A percentile compares a stretch with the other conserved stretches of the same genome.
Conservation (phyloP, 441 rosid species). For the Populus tomentosa region DNA sequence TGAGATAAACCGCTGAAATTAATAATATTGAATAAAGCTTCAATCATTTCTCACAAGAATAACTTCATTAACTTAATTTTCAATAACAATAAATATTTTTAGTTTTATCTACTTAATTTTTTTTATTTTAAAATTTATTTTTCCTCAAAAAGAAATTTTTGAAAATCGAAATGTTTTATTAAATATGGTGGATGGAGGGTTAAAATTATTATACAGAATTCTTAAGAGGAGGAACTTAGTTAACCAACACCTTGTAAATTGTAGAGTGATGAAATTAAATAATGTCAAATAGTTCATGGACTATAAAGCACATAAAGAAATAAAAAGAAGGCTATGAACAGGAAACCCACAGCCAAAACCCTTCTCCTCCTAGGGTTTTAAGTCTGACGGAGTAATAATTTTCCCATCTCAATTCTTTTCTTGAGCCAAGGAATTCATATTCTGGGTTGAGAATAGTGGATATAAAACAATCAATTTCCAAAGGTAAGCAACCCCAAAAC, state of each 20-base stretch:
- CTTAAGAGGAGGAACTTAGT: neutral
- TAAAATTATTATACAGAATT: too few relatives aligned
- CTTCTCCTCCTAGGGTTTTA: neutral
- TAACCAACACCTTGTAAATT: neutral
- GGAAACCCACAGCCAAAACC: neutral
- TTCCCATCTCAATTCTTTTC: neutral
- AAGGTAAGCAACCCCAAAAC: neutral
- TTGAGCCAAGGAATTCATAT: neutral
- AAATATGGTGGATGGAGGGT: neutral
- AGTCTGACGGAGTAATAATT: neutral
- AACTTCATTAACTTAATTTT: neutral
- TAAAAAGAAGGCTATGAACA: neutral
- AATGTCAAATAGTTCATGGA: neutral
- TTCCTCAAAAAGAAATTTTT: too few relatives aligned
- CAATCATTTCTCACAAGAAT: neutral
- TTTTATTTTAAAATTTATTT: too few relatives aligned
- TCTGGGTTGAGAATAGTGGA: neutral
- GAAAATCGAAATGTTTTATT: too few relatives aligned
- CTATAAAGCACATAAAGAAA: neutral
- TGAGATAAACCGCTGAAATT: neutral
- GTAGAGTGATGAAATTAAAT: neutral
- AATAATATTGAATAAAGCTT: too few relatives aligned
- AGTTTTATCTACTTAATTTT: too few relatives aligned
- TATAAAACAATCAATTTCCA: neutral
- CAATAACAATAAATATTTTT: neutral